Evolutionary conservation across 148 eudicot genomes (phyloP).

Genomic region (Rhododendron molle): DNA sequence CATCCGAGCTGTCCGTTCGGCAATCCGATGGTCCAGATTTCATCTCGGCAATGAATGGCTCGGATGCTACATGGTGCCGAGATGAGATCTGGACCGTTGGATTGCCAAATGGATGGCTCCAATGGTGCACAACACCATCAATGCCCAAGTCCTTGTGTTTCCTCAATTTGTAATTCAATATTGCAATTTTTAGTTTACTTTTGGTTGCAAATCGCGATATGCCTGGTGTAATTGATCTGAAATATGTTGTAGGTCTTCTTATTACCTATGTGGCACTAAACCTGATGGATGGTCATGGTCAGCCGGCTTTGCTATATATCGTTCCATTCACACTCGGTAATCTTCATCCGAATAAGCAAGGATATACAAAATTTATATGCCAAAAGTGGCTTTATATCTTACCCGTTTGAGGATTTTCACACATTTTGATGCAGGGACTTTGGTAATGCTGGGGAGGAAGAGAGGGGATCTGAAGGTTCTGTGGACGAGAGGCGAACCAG

Average conservation of each 20-base stretch:
- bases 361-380: too few species aligned
- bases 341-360: background rate
- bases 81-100: too few species aligned
- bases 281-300: slow-evolving; percentile 92
- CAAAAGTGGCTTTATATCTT: background rate
- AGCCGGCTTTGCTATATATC: slow-evolving; percentile 83
- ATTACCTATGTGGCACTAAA: slow-evolving; percentile 73
- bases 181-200: background rate
- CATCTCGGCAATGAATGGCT: too few species aligned
- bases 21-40: too few species aligned
- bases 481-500: slow-evolving; percentile 73
- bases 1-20: too few species aligned
- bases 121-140: background rate
- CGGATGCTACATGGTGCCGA: too few species aligned
- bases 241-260: slow-evolving; percentile 58
- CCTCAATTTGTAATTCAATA: background rate
- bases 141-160: background rate
- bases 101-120: too few species aligned
- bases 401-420: too few species aligned
- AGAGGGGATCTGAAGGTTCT: slow-evolving; percentile 61
- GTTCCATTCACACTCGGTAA: slow-evolving; percentile 74
- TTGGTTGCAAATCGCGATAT: background rate
- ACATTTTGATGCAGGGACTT: slow-evolving; percentile 42
- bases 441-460: slow-evolving; percentile 47
- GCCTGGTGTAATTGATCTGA: background rate